A percentile compares a stretch with the other conserved stretches of the same genome.
These are phyloP conservation scores for Xenosphaeropsis pyriputrescens DNA, from an alignment of 2,329 filamentous ascomycete genomes.

Conservation along the genomic window DNA sequence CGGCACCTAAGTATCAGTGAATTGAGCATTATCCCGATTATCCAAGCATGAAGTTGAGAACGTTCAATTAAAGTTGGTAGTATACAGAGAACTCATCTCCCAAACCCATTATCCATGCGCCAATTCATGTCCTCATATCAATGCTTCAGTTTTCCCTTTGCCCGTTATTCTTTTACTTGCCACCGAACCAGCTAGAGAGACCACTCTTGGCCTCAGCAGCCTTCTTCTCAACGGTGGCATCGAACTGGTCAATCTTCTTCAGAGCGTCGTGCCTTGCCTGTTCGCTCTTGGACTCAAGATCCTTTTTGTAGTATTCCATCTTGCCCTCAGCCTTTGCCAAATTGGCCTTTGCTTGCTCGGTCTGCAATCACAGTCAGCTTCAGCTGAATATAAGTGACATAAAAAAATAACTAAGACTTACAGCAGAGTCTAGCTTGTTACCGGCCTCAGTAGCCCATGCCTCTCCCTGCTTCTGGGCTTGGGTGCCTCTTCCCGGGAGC, in stretches of 20 bases:
- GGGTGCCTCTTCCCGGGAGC: constrained; percentile 43
- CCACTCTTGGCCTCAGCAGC: constrained; percentile 73
- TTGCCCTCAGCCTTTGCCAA: constrained; percentile 45
- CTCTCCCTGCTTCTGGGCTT: constrained; percentile 51
- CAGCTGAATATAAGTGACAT: constrained; percentile 1
- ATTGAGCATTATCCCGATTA: too few relatives aligned
- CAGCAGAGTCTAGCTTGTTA: constrained; percentile 52
- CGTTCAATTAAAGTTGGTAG: too few relatives aligned
- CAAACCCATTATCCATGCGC: too few relatives aligned
- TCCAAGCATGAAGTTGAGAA: too few relatives aligned
- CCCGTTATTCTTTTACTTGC: constrained; percentile 24
- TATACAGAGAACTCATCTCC: too few relatives aligned
- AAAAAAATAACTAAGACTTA: constrained; percentile 27
- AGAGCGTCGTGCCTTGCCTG: constrained; percentile 42
- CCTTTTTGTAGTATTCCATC: constrained; percentile 43
- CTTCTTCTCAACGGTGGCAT: constrained; percentile 66
- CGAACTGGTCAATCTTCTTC: constrained; percentile 68
- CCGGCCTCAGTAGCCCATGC: constrained; percentile 45
- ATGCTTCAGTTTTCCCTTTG: too few relatives aligned
- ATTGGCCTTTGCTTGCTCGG: constrained; percentile 48
- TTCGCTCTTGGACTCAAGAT: constrained; percentile 13
- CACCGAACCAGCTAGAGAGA: constrained; percentile 75
- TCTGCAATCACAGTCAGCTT: constrained; percentile 24
- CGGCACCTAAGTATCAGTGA: too few relatives aligned
- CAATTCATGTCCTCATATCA: too few relatives aligned